Evolutionary conservation across 352 stramenopile species (phyloP).

Genomic region (Globisporangium perplexum): DNA sequence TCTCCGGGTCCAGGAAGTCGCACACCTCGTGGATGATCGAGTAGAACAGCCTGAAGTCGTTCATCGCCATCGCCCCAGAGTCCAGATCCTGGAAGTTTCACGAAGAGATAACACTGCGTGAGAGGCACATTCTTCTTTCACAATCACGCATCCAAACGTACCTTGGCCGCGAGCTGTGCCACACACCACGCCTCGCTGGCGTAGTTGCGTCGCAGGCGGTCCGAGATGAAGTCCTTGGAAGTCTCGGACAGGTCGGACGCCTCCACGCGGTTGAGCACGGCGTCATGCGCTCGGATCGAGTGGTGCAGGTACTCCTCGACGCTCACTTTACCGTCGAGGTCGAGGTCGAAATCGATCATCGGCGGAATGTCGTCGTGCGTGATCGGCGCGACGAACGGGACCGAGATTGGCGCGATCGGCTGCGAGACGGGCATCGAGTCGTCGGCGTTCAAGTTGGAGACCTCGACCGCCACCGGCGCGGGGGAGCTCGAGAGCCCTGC

Average conservation of each 20-base stretch:
- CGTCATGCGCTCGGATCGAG: slow-evolving; percentile 3
- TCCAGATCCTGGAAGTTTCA: slow-evolving; percentile 7
- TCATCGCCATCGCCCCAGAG: background rate
- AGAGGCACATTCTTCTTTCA: too few species aligned
- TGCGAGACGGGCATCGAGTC: too few species aligned
- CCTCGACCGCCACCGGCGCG: background rate
- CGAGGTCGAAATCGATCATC: slow-evolving; percentile 7
- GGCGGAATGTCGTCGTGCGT: slow-evolving; percentile 7
- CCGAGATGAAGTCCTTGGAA: slow-evolving; percentile 11
- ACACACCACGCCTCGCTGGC: slow-evolving; percentile 12
- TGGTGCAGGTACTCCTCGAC: slow-evolving; percentile 12
- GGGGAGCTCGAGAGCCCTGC: slow-evolving; percentile 4
- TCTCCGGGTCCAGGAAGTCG: slow-evolving; percentile 5
- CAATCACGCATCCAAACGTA: slow-evolving; percentile 1
- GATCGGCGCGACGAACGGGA: background rate
- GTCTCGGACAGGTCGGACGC: slow-evolving; percentile 2
- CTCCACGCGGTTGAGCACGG: slow-evolving; percentile 2
- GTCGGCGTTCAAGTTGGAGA: slow-evolving; percentile 4
- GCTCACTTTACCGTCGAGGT: slow-evolving; percentile 7
- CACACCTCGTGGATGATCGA: slow-evolving; percentile 15
- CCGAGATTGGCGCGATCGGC: background rate
- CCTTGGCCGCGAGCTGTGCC: slow-evolving; percentile 3
- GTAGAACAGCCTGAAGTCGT: slow-evolving; percentile 14
- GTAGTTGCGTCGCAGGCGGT: slow-evolving; percentile 9
- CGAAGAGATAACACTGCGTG: too few species aligned